Evolutionary conservation across 1,284 basidiomycete genomes (phyloP).

Genomic region (Cystobasidiaceae sp.): DNA sequence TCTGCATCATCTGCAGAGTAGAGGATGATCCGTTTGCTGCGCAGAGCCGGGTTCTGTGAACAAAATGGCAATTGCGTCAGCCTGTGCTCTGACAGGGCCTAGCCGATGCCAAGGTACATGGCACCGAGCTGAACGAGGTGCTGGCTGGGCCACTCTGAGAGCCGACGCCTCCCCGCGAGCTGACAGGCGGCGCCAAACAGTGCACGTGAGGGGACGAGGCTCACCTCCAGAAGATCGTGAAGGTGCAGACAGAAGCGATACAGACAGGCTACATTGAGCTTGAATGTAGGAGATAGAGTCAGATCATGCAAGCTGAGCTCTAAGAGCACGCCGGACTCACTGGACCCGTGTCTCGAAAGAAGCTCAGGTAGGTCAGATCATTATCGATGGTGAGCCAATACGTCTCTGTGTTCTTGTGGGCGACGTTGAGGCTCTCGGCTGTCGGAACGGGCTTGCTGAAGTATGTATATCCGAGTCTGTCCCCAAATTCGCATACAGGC

Average conservation of each 20-base stretch:
- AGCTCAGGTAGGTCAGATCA: conserved; percentile 84
- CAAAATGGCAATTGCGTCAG: too few relatives aligned
- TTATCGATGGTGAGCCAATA: conserved; percentile 67
- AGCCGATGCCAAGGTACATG: conserved; percentile 5
- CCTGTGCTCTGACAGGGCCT: conserved; percentile 33
- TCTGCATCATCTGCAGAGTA: conserved; percentile 82
- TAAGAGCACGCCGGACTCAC: too few relatives aligned
- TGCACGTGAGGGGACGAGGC: conserved; percentile 34
- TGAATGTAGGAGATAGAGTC: background rate
- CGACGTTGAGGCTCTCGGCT: conserved; percentile 33
- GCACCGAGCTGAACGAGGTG: conserved; percentile 15
- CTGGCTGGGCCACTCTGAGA: conserved; percentile 1
- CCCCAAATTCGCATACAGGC: conserved; percentile 30
- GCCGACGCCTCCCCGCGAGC: background rate
- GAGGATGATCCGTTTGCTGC: conserved; percentile 69
- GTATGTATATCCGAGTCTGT: conserved; percentile 39
- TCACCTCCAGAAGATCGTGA: conserved; percentile 77
- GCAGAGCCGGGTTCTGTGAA: conserved; percentile 62
- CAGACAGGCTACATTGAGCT: conserved; percentile 78
- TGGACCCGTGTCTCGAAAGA: conserved; percentile 93
- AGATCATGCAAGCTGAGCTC: background rate
- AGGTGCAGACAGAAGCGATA: conserved; percentile 87
- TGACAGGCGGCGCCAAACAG: background rate
- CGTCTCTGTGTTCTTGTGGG: conserved; percentile 13
- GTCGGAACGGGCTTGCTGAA: conserved; percentile 34